Percentiles rank a stretch among this genome's conserved stretches.
Evolutionary conservation across 495 filamentous ascomycete genomes (phyloP).

Genomic region (Trichodelitschia bisporula): DNA sequence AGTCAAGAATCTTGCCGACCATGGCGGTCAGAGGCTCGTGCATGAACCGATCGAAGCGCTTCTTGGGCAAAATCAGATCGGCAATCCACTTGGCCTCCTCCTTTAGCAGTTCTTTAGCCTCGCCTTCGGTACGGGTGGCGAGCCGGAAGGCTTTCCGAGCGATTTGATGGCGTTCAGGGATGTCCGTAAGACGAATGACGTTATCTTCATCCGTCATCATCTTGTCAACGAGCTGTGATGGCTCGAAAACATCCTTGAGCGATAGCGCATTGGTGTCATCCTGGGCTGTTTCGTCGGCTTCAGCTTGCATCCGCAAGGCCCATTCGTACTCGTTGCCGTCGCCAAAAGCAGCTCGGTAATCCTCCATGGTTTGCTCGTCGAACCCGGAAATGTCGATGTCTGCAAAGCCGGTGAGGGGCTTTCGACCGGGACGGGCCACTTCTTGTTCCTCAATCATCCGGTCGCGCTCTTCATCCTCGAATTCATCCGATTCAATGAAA

Average conservation of each 20-base stretch:
- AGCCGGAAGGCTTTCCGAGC: constrained; percentile 69
- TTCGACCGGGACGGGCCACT: constrained; percentile 43
- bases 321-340: constrained; percentile 88
- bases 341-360: constrained; percentile 89
- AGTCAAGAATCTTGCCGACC: constrained; percentile 79
- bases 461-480: constrained; percentile 62
- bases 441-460: constrained; percentile 67
- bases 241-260: constrained; percentile 93
- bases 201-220: constrained; percentile 93
- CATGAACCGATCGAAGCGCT: constrained; percentile 41
- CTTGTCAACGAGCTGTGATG: constrained; percentile 74
- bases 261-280: constrained; percentile 51
- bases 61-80: constrained; percentile 65
- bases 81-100: constrained; percentile 88
- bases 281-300: constrained; percentile 41
- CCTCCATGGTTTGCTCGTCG: constrained; percentile 74
- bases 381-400: constrained; percentile 39
- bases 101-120: constrained; percentile 27
- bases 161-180: constrained; percentile 85
- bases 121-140: constrained; percentile 47
- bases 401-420: constrained; percentile 35
- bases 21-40: constrained; percentile 65
- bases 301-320: constrained; percentile 63
- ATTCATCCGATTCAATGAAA: constrained; percentile 91
- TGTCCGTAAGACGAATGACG: constrained; percentile 57